A percentile compares a stretch with the other conserved stretches of the same genome.
These are phyloP conservation scores for Cenococcum geophilum DNA, from an alignment of 495 filamentous ascomycete species.

Conservation along the genomic window DNA sequence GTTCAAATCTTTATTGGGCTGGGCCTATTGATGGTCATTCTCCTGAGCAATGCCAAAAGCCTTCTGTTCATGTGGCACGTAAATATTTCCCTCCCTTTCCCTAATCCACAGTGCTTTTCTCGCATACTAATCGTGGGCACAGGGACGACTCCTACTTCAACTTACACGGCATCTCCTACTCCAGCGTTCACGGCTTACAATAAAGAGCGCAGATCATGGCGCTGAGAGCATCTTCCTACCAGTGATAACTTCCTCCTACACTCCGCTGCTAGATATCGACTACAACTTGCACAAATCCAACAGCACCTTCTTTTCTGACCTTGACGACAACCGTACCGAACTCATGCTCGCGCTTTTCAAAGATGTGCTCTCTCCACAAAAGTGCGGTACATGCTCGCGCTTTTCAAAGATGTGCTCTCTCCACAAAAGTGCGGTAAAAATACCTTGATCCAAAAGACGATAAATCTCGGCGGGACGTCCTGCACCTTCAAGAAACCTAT, in stretches of 20 bases:
- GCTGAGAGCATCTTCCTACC: conserved; percentile 19
- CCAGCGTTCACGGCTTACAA: conserved; percentile 9
- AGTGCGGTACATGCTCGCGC: conserved; percentile 42
- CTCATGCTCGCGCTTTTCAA: conserved; percentile 52
- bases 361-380: conserved; percentile 44
- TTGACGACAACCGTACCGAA: conserved; percentile 60
- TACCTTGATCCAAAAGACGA: conserved; percentile 12
- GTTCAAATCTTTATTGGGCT: conserved; percentile 14
- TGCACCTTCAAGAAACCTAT: conserved; percentile 64
- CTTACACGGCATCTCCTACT: conserved; percentile 20
- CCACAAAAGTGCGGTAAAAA: conserved; percentile 37
- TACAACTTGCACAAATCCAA: conserved; percentile 80
- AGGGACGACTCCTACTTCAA: conserved; percentile 18
- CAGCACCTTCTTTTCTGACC: conserved; percentile 66
- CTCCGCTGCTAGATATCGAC: conserved; percentile 63
- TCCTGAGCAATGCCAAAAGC: conserved; percentile 18
- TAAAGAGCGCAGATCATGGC: conserved; percentile 12
- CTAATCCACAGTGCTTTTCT: not conserved
- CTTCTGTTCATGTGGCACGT: conserved; percentile 19
- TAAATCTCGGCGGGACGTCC: conserved; percentile 61
- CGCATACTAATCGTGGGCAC: not conserved
- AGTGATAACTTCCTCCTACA: conserved; percentile 20
- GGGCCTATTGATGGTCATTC: conserved; percentile 10
- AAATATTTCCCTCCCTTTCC: conserved; percentile 3
- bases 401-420: conserved; percentile 50